Percentiles rank a stretch among this genome's conserved stretches.
phyloP scores from a whole-genome alignment of 2,329 filamentous ascomycete species.

The Fusarium xyrophilum region DNA sequence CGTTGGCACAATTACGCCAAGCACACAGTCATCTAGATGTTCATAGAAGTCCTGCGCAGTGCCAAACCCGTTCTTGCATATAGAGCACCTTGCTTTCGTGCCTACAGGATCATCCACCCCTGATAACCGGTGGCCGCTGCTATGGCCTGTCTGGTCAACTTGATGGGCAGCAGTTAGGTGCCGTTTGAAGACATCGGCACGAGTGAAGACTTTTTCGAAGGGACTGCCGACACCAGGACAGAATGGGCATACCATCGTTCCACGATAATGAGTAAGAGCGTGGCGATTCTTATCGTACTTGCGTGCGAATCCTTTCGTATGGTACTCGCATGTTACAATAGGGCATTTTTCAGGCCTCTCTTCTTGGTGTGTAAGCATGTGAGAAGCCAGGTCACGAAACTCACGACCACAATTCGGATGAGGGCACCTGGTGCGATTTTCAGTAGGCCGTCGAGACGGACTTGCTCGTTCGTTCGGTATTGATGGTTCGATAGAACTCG shows the following conservation, averaged over 20 bases:
- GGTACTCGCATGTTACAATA: slow-evolving; percentile 91
- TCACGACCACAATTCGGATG: slow-evolving; percentile 65
- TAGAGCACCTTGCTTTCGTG: slow-evolving; percentile 85
- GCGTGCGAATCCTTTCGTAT: slow-evolving; percentile 90
- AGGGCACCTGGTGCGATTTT: slow-evolving; percentile 59
- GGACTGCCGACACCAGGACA: slow-evolving; percentile 87
- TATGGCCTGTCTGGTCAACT: slow-evolving; percentile 92
- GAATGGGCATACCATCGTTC: slow-evolving; percentile 97
- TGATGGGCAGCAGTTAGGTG: slow-evolving; percentile 92
- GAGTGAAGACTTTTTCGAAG: slow-evolving; percentile 93
- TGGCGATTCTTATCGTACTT: slow-evolving; percentile 99
- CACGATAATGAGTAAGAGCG: slow-evolving; percentile 95
- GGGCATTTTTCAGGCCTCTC: slow-evolving; percentile 96
- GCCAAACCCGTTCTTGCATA: slow-evolving; percentile 78
- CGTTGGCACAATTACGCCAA: slow-evolving; percentile 63
- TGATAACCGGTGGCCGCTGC: slow-evolving; percentile 66
- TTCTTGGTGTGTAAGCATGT: slow-evolving; percentile 95
- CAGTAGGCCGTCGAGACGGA: slow-evolving; percentile 44
- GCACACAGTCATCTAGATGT: slow-evolving; percentile 77
- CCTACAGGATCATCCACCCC: slow-evolving; percentile 32
- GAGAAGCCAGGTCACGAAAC: slow-evolving; percentile 75
- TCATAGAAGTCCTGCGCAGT: slow-evolving; percentile 97
- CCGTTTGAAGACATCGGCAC: slow-evolving; percentile 95
- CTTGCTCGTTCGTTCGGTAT: slow-evolving; percentile 41
- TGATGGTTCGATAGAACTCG: slow-evolving; percentile 36